Evolutionary conservation across 2,329 filamentous ascomycete species (phyloP), one percentile per base, ranked within the genome.

Genomic region (Colletotrichum filicis): DNA sequence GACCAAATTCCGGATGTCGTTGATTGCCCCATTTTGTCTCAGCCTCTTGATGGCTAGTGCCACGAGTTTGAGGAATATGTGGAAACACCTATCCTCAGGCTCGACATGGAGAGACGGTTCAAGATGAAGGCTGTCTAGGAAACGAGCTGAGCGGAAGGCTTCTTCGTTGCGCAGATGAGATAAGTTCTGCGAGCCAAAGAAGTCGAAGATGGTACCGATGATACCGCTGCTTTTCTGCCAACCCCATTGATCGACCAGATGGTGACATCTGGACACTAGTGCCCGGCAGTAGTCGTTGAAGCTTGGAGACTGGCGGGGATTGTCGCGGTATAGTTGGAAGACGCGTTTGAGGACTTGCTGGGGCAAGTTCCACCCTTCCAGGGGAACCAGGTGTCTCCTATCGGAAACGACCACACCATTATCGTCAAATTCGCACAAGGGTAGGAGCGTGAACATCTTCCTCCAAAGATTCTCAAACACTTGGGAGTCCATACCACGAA

Each of bases 231-330:
- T 89, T 73, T 84, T 89, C 49, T 84, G 84, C 92, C 92, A 93
- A 4, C 90, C 90, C 92, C 92, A 93, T 79, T 91, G 87, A 70
- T 87, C 83, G 59, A 92, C 88, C 11, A 93, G 85, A 77, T 89
- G 88, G 77, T 92, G 87, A 74, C 91, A 93, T 35, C 92, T 88
- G 22, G 85, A 85, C 37, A 92, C 82, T 5, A 92, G 78, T 6
- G 89, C 87, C 22, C 88, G 86, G 73, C 89, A 91, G 76, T 93
- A 93, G 72, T 89, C 88, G 75, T 92, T 93, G 83, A 93, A 92
- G 77, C 89, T 88, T 1, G 90, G 84, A 1, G 87, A 80, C 76
- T 93, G 91, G 26, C 85, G 85, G 3, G 80, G 77, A 67, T 91
- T 89, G n/a, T 81, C 80, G 73, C 85, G 84, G 77, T 93, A 93